These are phyloP conservation scores for Kodamaea plutei DNA, from an alignment of 1,139 yeast species.

Conservation along the genomic window DNA sequence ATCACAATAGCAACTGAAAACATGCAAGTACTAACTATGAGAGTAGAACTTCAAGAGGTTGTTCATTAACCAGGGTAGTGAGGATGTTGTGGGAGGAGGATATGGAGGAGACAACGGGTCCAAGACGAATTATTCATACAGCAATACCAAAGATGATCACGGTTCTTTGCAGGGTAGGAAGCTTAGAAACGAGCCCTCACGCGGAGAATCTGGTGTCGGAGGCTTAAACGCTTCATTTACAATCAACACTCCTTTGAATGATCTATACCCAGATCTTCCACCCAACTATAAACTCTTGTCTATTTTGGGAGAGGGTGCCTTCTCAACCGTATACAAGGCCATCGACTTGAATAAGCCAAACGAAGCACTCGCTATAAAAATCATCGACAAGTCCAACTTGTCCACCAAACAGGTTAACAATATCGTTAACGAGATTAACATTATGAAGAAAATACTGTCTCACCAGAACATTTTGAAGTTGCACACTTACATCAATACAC, in stretches of 20 bases:
- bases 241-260: slow-evolving; percentile 6
- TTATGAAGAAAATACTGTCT: slow-evolving; percentile 64
- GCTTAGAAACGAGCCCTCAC: too few species aligned
- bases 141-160: too few species aligned
- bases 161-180: too few species aligned
- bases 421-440: slow-evolving; percentile 79
- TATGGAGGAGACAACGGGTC: too few species aligned
- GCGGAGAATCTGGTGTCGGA: too few species aligned
- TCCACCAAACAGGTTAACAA: slow-evolving; percentile 47
- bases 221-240: slow-evolving; percentile 4
- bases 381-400: slow-evolving; percentile 66
- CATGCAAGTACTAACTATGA: slow-evolving; percentile 5
- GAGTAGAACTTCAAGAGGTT: slow-evolving; percentile 15
- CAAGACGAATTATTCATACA: too few species aligned
- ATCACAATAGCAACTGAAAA: too few species aligned
- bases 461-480: slow-evolving; percentile 75
- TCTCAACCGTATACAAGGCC: slow-evolving; percentile 81
- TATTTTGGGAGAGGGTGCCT: slow-evolving; percentile 80
- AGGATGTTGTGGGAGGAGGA: too few species aligned
- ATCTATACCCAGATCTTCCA: slow-evolving; percentile 17
- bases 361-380: slow-evolving; percentile 73
- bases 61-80: too few species aligned
- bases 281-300: slow-evolving; percentile 16
- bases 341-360: slow-evolving; percentile 37
- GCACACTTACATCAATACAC: slow-evolving; percentile 54